Evolutionary conservation across 495 filamentous ascomycete genomes (phyloP).

Genomic region (Penicillium taxi): DNA sequence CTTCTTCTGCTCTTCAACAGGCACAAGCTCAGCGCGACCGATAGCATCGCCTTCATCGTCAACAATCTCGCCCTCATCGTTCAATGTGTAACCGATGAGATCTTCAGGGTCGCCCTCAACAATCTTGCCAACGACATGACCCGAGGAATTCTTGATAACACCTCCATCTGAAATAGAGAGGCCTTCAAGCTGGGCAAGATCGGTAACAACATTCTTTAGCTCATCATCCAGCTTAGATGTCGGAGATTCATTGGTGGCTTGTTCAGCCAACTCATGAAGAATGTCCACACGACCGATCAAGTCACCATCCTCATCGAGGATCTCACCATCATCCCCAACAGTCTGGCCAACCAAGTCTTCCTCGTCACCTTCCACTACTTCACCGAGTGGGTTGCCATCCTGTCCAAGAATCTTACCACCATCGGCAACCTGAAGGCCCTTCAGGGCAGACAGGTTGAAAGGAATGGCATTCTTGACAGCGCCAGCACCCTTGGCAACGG

Average conservation of each 20-base stretch:
- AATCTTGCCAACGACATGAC: conserved; percentile 49
- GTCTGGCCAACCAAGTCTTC: conserved; percentile 40
- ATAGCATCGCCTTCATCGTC: conserved; percentile 59
- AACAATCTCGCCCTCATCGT: conserved; percentile 55
- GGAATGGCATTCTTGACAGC: conserved; percentile 23
- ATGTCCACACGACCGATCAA: conserved; percentile 40
- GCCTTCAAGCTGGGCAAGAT: conserved; percentile 43
- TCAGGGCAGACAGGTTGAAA: conserved; percentile 57
- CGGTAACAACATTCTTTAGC: conserved; percentile 15
- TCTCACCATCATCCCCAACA: conserved; percentile 48
- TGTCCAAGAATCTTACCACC: conserved; percentile 34
- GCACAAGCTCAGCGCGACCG: conserved; percentile 46
- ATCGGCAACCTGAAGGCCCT: conserved; percentile 53
- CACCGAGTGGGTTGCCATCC: conserved; percentile 31
- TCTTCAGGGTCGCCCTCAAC: conserved; percentile 55
- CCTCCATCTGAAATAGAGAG: conserved; percentile 51
- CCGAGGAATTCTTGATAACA: conserved; percentile 45
- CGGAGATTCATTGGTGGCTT: too few relatives aligned
- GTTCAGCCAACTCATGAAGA: conserved; percentile 26
- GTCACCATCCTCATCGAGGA: conserved; percentile 44
- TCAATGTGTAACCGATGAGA: conserved; percentile 50
- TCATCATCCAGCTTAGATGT: conserved; percentile 11
- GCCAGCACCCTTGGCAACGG: conserved; percentile 16
- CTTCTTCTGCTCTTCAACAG: conserved; percentile 30
- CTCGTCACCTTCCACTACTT: conserved; percentile 36